These are phyloP conservation scores for Thinopyrum elongatum DNA, from an alignment of 176 grass and related monocot species.

Conservation along the genomic window DNA sequence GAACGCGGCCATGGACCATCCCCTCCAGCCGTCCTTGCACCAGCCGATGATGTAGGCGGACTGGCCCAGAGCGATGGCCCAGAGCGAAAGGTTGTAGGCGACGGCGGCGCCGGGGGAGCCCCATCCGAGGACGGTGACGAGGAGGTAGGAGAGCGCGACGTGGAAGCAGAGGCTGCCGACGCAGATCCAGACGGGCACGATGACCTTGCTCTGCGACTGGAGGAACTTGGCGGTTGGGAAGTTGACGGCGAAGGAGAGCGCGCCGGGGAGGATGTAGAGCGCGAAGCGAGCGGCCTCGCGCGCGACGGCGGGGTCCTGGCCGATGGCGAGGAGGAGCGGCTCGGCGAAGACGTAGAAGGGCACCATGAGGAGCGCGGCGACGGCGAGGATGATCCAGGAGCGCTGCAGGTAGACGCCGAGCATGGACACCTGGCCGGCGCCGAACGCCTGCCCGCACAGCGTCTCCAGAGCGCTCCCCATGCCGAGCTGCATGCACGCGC, in stretches of 20 bases:
- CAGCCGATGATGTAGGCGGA: conserved; percentile 34
- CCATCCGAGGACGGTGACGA: conserved; percentile 36
- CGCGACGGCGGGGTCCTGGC: conserved; percentile 24
- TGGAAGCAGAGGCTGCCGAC: background rate
- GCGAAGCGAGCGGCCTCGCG: conserved; percentile 35
- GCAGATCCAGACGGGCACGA: background rate
- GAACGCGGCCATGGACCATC: conserved; percentile 40
- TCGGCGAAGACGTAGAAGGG: background rate
- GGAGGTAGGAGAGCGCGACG: conserved; percentile 15
- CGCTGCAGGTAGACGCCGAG: conserved; percentile 64
- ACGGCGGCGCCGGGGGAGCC: conserved; percentile 27
- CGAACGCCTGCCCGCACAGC: conserved; percentile 57
- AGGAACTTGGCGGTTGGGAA: background rate
- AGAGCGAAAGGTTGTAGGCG: conserved; percentile 32
- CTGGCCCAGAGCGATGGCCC: conserved; percentile 43
- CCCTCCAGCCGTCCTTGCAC: conserved; percentile 49
- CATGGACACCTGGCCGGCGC: conserved; percentile 46
- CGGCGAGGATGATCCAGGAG: conserved; percentile 52
- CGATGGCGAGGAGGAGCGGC: too few species aligned
- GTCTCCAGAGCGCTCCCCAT: conserved; percentile 74
- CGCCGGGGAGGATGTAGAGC: conserved; percentile 35
- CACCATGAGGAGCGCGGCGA: conserved; percentile 6
- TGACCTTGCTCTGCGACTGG: background rate
- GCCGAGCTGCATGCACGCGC: conserved; percentile 22
- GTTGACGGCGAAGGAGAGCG: background rate